Evolutionary conservation across 2,329 filamentous ascomycete genomes (phyloP).

Genomic region (Pyricularia pennisetigena): DNA sequence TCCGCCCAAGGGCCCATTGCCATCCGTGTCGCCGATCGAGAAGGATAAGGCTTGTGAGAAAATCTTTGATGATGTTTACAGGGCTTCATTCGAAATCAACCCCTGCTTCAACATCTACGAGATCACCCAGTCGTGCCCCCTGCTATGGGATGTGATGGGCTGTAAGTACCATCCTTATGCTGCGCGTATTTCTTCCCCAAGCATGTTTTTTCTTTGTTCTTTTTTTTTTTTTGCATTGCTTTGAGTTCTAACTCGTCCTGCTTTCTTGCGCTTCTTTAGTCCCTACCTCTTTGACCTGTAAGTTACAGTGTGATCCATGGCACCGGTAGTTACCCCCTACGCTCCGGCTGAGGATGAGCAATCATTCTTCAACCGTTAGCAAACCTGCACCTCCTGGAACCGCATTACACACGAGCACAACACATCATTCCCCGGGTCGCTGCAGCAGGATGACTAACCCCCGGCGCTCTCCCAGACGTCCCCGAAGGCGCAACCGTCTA

Average conservation of each 20-base stretch:
- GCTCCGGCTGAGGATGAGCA: too few species aligned
- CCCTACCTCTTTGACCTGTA: neutral
- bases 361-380: too few species aligned
- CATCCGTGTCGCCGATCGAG: slow-evolving; percentile 31
- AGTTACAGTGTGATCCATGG: neutral
- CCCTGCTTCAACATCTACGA: slow-evolving; percentile 65
- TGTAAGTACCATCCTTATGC: neutral
- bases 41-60: slow-evolving; percentile 40
- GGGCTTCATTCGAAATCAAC: slow-evolving; percentile 39
- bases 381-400: neutral
- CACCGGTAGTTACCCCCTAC: too few species aligned
- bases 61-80: slow-evolving; percentile 44
- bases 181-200: neutral
- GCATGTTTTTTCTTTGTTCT: neutral
- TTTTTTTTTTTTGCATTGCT: neutral
- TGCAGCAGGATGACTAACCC: neutral
- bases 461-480: slow-evolving; percentile 15
- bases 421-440: too few species aligned
- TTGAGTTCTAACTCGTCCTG: neutral
- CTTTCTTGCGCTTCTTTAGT: neutral
- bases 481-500: slow-evolving; percentile 53
- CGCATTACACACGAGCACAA: too few species aligned
- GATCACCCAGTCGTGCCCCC: slow-evolving; percentile 55
- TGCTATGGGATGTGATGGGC: slow-evolving; percentile 36
- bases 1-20: slow-evolving; percentile 52